A percentile compares a stretch with the other conserved stretches of the same genome.
Evolutionary conservation across 352 stramenopile species (phyloP).

Genomic region (Pythium oligandrum): DNA sequence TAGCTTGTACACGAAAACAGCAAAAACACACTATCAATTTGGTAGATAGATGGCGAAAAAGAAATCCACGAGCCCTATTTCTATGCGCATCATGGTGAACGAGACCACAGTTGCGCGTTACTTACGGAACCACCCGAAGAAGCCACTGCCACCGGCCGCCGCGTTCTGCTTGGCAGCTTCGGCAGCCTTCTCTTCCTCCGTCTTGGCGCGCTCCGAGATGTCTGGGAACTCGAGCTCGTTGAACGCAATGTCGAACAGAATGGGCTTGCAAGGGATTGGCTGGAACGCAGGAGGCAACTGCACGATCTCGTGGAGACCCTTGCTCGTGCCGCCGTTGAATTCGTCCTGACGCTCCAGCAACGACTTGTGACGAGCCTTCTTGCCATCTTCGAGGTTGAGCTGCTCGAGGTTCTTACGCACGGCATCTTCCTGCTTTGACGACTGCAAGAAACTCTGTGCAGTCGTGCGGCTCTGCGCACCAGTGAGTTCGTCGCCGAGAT

Average conservation of each 20-base stretch:
- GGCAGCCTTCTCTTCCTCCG: slow-evolving; percentile 60
- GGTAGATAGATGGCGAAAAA: too few relatives aligned
- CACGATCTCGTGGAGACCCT: slow-evolving; percentile 58
- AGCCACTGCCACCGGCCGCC: slow-evolving; percentile 23
- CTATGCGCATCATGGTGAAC: too few relatives aligned
- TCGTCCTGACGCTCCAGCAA: slow-evolving; percentile 56
- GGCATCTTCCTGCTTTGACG: slow-evolving; percentile 43
- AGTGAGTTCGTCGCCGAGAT: slow-evolving; percentile 52
- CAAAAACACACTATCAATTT: too few relatives aligned
- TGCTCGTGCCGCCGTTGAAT: slow-evolving; percentile 39
- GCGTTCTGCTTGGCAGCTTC: slow-evolving; percentile 30
- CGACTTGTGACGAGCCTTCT: slow-evolving; percentile 22
- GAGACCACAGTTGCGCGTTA: slow-evolving; percentile 12
- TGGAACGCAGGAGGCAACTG: slow-evolving; percentile 59
- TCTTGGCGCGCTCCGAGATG: slow-evolving; percentile 72
- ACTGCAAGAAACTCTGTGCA: slow-evolving; percentile 64
- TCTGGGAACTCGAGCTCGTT: slow-evolving; percentile 79
- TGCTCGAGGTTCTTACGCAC: slow-evolving; percentile 65
- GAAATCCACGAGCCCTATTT: too few relatives aligned
- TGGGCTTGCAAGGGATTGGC: slow-evolving; percentile 65
- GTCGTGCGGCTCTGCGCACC: slow-evolving; percentile 67
- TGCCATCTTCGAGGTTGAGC: slow-evolving; percentile 37
- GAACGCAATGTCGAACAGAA: slow-evolving; percentile 81
- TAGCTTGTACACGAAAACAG: neutral
- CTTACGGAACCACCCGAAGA: slow-evolving; percentile 85